phyloP scores from a whole-genome alignment of 2,329 filamentous ascomycete species.

The Penicillium verrucosum region DNA sequence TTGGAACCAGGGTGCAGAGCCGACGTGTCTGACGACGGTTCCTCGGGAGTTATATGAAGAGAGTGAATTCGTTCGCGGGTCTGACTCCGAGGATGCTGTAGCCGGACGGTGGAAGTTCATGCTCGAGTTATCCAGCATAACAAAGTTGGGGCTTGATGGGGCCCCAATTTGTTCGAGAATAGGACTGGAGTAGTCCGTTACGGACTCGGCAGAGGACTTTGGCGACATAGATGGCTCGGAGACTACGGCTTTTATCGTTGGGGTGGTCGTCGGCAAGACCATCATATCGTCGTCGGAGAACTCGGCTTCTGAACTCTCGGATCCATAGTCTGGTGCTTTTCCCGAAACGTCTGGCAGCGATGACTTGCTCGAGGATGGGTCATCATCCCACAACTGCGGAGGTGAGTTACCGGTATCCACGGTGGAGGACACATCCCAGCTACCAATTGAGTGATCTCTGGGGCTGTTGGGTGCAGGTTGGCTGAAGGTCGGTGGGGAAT shows the following conservation, averaged over 20 bases:
- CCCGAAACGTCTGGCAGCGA: slow-evolving; percentile 28
- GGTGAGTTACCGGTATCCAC: slow-evolving; percentile 37
- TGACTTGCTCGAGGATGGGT: slow-evolving; percentile 38
- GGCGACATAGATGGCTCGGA: slow-evolving; percentile 31
- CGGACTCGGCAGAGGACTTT: slow-evolving; percentile 22
- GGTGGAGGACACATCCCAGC: slow-evolving; percentile 39
- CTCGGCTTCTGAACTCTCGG: slow-evolving; percentile 22
- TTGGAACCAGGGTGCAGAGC: slow-evolving; percentile 35
- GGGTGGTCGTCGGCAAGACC: slow-evolving; percentile 30
- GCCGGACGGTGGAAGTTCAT: slow-evolving; percentile 38
- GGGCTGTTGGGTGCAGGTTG: slow-evolving; percentile 26
- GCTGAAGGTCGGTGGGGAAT: slow-evolving; percentile 29
- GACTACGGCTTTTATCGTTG: slow-evolving; percentile 39
- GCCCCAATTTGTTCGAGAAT: slow-evolving; percentile 40
- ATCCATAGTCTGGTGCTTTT: slow-evolving; percentile 22
- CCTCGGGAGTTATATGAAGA: slow-evolving; percentile 42
- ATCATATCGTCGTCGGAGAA: slow-evolving; percentile 37
- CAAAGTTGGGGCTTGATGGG: slow-evolving; percentile 41
- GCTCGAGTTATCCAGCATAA: slow-evolving; percentile 24
- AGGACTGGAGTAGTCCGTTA: slow-evolving; percentile 38
- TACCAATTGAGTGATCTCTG: slow-evolving; percentile 27
- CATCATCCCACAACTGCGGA: slow-evolving; percentile 40
- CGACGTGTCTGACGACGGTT: slow-evolving; percentile 40
- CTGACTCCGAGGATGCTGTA: slow-evolving; percentile 31
- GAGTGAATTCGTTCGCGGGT: slow-evolving; percentile 38